phyloP scores from a whole-genome alignment of 306 rosid genomes.

The Sicyos edulis region DNA sequence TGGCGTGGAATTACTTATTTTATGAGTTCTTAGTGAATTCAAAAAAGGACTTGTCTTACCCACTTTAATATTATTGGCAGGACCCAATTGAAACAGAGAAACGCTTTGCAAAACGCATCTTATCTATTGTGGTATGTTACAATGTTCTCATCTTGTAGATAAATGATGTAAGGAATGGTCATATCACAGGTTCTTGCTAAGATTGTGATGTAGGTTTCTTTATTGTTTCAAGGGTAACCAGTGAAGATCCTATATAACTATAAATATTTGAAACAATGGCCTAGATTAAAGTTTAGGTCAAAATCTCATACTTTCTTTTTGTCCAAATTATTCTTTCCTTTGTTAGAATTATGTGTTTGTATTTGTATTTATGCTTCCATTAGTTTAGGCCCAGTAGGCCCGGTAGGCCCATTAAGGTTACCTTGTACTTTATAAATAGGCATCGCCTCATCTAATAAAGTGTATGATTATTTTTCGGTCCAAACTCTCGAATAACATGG shows the following conservation, averaged over 20 bases:
- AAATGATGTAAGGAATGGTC: neutral
- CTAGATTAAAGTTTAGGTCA: neutral
- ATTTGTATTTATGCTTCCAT: too few relatives aligned
- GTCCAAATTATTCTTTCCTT: neutral
- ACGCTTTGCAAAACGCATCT: constrained; percentile 77
- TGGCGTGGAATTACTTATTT: constrained; percentile 1
- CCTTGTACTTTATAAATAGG: too few relatives aligned
- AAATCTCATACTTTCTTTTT: neutral
- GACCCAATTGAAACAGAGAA: constrained; percentile 85
- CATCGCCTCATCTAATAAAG: too few relatives aligned
- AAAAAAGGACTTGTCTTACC: constrained; percentile 12
- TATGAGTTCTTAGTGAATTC: neutral
- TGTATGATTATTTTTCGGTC: too few relatives aligned
- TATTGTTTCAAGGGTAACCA: neutral
- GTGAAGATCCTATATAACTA: neutral
- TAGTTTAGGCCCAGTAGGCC: too few relatives aligned
- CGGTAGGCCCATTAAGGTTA: too few relatives aligned
- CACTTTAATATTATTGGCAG: constrained; percentile 40
- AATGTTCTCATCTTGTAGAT: neutral
- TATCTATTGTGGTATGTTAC: constrained; percentile 83
- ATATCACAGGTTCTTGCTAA: neutral
- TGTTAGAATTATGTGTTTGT: too few relatives aligned
- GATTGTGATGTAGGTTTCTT: constrained; percentile 9
- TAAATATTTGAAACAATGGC: neutral
- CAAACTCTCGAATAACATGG: too few relatives aligned